These are phyloP conservation scores for Phaeosphaeria sp. DNA, from an alignment of 2,329 filamentous ascomycete genomes.

Conservation along the genomic window DNA sequence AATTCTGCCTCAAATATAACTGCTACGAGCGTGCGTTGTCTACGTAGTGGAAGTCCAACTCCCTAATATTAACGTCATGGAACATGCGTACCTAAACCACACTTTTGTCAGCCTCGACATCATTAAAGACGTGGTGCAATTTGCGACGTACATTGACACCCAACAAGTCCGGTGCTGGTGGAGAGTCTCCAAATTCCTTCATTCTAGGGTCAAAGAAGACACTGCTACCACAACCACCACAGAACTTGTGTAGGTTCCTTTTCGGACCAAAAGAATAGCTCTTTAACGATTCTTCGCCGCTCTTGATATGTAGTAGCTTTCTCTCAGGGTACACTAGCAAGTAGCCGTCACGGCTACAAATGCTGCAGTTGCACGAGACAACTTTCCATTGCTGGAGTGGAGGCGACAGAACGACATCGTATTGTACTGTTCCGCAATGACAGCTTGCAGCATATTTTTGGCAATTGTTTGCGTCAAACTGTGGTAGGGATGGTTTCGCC, in stretches of 20 bases:
- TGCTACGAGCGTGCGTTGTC: constrained; percentile 24
- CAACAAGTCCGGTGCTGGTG: constrained; percentile 23
- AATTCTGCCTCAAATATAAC: neutral
- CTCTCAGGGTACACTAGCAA: constrained; percentile 52
- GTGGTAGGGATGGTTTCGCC: constrained; percentile 13
- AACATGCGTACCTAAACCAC: constrained; percentile 33
- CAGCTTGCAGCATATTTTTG: constrained; percentile 58
- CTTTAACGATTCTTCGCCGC: constrained; percentile 30
- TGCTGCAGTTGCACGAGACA: constrained; percentile 62
- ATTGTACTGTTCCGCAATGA: constrained; percentile 61
- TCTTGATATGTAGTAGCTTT: constrained; percentile 29
- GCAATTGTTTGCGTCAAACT: constrained; percentile 23
- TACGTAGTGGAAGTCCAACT: constrained; percentile 27
- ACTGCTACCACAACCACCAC: constrained; percentile 32
- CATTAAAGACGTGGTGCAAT: neutral
- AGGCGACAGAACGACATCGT: constrained; percentile 57
- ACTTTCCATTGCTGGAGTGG: constrained; percentile 56
- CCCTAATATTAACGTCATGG: constrained; percentile 30
- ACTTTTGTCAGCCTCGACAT: neutral
- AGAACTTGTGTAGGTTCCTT: constrained; percentile 36
- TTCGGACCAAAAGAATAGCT: constrained; percentile 34
- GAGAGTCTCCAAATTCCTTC: constrained; percentile 24
- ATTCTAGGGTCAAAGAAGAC: constrained; percentile 38
- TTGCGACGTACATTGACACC: constrained; percentile 35
- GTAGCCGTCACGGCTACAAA: constrained; percentile 59